Conservation (phyloP, 2,329 filamentous ascomycete species). For the Chrysosporium keratinophilum region DNA sequence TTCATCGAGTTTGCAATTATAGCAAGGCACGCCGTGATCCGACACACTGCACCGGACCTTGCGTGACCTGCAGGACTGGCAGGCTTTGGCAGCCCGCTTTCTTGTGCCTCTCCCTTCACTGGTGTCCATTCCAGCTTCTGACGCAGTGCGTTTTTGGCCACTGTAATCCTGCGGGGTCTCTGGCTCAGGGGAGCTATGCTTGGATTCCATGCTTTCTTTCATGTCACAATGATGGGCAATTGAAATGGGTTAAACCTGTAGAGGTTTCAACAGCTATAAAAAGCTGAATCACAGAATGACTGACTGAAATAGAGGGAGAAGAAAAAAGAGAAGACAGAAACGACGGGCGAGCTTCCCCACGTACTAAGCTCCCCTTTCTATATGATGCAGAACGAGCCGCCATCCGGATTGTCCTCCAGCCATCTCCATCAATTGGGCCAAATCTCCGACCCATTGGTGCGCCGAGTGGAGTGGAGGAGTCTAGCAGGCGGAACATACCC, state of each 20-base stretch:
- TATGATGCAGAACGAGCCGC: neutral
- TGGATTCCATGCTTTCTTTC: neutral
- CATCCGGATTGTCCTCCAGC: neutral
- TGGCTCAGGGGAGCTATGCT: slow-evolving; percentile 8
- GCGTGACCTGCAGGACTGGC: slow-evolving; percentile 40
- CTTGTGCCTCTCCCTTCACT: slow-evolving; percentile 38
- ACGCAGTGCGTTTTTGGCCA: slow-evolving; percentile 10
- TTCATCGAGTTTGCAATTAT: slow-evolving; percentile 21
- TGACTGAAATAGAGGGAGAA: neutral
- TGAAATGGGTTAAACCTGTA: neutral
- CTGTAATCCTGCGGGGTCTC: neutral
- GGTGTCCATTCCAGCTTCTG: slow-evolving; percentile 10
- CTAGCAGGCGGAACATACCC: slow-evolving; percentile 2
- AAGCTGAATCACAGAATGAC: neutral
- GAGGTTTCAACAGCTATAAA: neutral
- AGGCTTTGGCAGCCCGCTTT: slow-evolving; percentile 46
- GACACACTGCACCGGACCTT: slow-evolving; percentile 44
- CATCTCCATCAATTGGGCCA: neutral
- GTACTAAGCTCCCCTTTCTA: neutral
- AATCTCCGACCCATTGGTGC: neutral
- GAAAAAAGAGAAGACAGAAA: neutral
- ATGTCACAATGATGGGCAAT: neutral
- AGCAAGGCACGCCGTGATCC: slow-evolving; percentile 33
- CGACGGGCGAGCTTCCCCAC: neutral
- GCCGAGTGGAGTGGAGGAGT: neutral